Evolutionary conservation across 2,329 filamentous ascomycete genomes (phyloP), one percentile per base, ranked within the genome.

Genomic region (Monosporascus sp.): DNA sequence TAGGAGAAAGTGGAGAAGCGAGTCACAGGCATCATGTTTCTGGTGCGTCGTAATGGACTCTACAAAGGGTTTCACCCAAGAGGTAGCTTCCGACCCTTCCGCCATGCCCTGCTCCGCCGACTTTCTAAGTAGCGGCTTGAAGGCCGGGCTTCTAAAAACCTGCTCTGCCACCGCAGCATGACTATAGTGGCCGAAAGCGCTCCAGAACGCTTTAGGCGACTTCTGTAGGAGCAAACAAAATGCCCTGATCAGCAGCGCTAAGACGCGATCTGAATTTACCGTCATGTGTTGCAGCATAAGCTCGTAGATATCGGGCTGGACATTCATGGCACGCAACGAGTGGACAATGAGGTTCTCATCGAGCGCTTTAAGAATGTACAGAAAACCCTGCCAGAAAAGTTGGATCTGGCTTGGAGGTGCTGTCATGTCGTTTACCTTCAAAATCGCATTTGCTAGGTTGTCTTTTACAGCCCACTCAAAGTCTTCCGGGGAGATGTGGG

Each of bases 381-480:
- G 79, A 57, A 91, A 82, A 0, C 86, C 90, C 60, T 82, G 77
- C 93, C 93, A 97, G 62, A 96, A 91, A 31, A 81, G 78, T 58
- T 86, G 79, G 4, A 96, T 80, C 52, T 77, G 71, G 3, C 61
- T 57, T 60, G 55, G 69, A 56, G 65, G 63, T 46, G 70, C 63
- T 49, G 70, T 68, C 17, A 75, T 68, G 22, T 80, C 80, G 51
- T 75, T 78, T 54, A 87, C 83, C 27, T 80, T 76, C 48, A 79
- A 73, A 54, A 96, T 83, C 7, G 84, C 85, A 51, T 80, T 75
- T 38, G 84, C 74, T 18, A 97, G 75, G 36, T 86, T 84, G 55
- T 89, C 86, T 57, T 85, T 85, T 41, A 97, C 84, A 11, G 89
- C 89, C 86, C 89, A 95, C 44, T 96, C 89, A 66, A 96, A 97